A percentile compares a stretch with the other conserved stretches of the same genome.
Evolutionary conservation across 148 eudicot genomes (phyloP).

Genomic region (Arctostaphylos glauca): DNA sequence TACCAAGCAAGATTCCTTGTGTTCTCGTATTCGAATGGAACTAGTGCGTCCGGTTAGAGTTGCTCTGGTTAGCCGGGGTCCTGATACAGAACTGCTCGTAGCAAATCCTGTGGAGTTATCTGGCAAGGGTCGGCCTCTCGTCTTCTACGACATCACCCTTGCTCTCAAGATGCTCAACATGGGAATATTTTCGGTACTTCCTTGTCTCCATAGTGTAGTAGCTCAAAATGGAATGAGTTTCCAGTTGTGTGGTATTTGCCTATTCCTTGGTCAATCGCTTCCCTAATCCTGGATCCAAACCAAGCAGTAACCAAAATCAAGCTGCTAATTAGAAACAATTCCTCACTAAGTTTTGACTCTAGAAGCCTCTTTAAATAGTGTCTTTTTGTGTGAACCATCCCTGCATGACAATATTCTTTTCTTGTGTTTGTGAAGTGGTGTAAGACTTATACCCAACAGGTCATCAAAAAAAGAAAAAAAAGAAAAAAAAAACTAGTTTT

Average conservation of each 20-base stretch:
- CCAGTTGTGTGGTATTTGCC: too few species aligned
- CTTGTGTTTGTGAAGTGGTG: neutral
- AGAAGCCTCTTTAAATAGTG: neutral
- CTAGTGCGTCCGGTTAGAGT: slow-evolving; percentile 49
- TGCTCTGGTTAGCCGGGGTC: slow-evolving; percentile 49
- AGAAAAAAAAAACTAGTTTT: neutral
- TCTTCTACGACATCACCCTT: slow-evolving; percentile 51
- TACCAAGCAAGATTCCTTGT: slow-evolving; percentile 36
- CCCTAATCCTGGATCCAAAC: neutral
- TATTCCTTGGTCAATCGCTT: neutral
- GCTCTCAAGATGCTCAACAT: slow-evolving; percentile 54
- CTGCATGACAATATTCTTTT: neutral
- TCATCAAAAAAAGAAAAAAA: neutral
- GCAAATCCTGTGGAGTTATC: slow-evolving; percentile 62
- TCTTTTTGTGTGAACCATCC: neutral
- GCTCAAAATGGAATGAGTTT: neutral
- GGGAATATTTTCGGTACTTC: slow-evolving; percentile 51
- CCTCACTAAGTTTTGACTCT: neutral
- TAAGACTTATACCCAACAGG: neutral
- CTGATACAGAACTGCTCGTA: slow-evolving; percentile 51
- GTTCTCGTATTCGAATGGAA: slow-evolving; percentile 41
- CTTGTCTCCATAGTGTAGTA: slow-evolving; percentile 5
- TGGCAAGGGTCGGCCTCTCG: slow-evolving; percentile 56
- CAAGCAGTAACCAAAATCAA: neutral
- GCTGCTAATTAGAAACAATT: neutral